phyloP scores from a whole-genome alignment of 2,329 filamentous ascomycete genomes.

The Aspergillus texensis region DNA sequence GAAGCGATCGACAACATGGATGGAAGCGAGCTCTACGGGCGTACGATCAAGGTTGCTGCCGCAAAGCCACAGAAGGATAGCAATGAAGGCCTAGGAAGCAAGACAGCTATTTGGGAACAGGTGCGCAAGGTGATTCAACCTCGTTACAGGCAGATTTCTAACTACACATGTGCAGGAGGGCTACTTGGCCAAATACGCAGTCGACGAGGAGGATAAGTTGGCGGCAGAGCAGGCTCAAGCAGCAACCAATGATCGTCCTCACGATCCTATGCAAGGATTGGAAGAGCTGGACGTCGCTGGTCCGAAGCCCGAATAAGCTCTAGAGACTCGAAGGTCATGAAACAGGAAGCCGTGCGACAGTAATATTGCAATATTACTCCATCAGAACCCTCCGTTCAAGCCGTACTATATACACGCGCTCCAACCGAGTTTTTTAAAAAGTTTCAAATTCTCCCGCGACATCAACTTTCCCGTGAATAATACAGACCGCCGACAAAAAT shows the following conservation, averaged over 20 bases:
- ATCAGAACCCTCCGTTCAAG: slow-evolving; percentile 31
- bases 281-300: slow-evolving; percentile 94
- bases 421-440: slow-evolving; percentile 30
- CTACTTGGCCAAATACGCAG: slow-evolving; percentile 86
- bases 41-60: slow-evolving; percentile 85
- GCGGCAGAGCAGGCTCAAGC: slow-evolving; percentile 59
- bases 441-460: slow-evolving; percentile 27
- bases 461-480: slow-evolving; percentile 32
- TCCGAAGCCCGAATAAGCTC: slow-evolving; percentile 70
- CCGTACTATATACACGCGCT: slow-evolving; percentile 43
- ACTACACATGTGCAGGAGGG: slow-evolving; percentile 68
- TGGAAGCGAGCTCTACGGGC: slow-evolving; percentile 89
- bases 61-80: slow-evolving; percentile 90
- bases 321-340: slow-evolving; percentile 23
- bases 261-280: slow-evolving; percentile 94
- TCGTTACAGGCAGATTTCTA: slow-evolving; percentile 14
- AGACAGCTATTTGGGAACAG: slow-evolving; percentile 96
- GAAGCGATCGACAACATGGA: slow-evolving; percentile 99
- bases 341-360: slow-evolving; percentile 26
- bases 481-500: slow-evolving; percentile 30
- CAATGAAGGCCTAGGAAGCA: slow-evolving; percentile 86
- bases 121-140: slow-evolving; percentile 54
- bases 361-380: slow-evolving; percentile 32
- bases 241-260: slow-evolving; percentile 57
- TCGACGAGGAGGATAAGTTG: slow-evolving; percentile 74